phyloP scores from a whole-genome alignment of 192 early-diverging fungal species.

The Coemansia sp. region DNA sequence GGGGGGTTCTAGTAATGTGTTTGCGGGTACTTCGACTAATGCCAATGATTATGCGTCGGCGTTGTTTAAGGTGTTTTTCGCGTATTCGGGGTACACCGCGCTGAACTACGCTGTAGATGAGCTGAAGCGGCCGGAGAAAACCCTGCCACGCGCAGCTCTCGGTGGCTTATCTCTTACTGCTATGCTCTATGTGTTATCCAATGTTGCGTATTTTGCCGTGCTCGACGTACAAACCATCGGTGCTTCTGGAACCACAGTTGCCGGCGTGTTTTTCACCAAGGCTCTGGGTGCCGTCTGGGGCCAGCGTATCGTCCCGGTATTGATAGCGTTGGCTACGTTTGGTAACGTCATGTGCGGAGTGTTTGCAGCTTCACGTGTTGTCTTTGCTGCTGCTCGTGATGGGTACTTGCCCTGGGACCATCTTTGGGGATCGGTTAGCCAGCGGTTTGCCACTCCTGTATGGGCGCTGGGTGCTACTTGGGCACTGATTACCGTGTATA shows the following conservation, averaged over 20 bases:
- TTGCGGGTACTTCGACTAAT: constrained; percentile 24
- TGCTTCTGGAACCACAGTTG: constrained; percentile 40
- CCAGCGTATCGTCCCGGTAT: constrained; percentile 53
- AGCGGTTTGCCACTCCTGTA: constrained; percentile 37
- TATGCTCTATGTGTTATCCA: constrained; percentile 58
- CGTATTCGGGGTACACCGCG: constrained; percentile 63
- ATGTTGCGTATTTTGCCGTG: constrained; percentile 60
- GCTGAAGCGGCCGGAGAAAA: constrained; percentile 59
- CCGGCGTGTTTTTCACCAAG: constrained; percentile 54
- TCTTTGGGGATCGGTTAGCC: constrained; percentile 43
- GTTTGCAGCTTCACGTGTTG: constrained; percentile 52
- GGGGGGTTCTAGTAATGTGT: constrained; percentile 10
- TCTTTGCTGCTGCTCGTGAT: constrained; percentile 58
- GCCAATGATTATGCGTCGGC: constrained; percentile 45
- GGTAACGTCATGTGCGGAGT: constrained; percentile 50
- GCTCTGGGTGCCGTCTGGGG: constrained; percentile 52
- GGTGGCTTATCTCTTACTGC: constrained; percentile 57
- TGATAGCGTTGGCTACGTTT: constrained; percentile 53
- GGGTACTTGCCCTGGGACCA: constrained; percentile 55
- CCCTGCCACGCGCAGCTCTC: constrained; percentile 60
- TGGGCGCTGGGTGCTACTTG: constrained; percentile 23
- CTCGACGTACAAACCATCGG: constrained; percentile 43
- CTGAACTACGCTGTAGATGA: constrained; percentile 66
- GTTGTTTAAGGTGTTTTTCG: constrained; percentile 58
- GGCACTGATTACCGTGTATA: constrained; percentile 33